phyloP scores from a whole-genome alignment of 345 rosid genomes.

The Boechera retrofracta region DNA sequence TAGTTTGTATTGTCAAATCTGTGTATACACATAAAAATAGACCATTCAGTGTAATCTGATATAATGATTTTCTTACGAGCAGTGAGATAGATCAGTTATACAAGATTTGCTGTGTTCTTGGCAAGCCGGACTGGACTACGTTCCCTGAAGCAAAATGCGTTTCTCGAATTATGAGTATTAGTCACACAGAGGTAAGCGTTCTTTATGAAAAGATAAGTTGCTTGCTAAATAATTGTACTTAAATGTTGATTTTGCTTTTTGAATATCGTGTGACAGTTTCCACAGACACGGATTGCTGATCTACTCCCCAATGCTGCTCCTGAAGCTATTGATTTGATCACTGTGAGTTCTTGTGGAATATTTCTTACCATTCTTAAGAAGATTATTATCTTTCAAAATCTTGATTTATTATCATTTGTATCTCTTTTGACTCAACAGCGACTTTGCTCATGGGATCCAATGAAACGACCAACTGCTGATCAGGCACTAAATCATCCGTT shows the following conservation, averaged over 20 bases:
- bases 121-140: conserved; percentile 72
- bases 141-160: conserved; percentile 79
- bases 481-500: conserved; percentile 90
- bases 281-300: conserved; percentile 63
- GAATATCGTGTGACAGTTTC: conserved; percentile 53
- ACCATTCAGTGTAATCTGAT: conserved; percentile 14
- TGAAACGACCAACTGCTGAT: conserved; percentile 89
- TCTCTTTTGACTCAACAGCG: conserved; percentile 49
- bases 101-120: conserved; percentile 88
- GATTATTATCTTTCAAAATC: not conserved
- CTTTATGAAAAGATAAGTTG: not conserved
- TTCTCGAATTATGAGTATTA: conserved; percentile 63
- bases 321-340: conserved; percentile 84
- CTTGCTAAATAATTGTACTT: not conserved
- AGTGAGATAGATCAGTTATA: conserved; percentile 91
- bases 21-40: not conserved
- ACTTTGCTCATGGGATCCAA: conserved; percentile 92
- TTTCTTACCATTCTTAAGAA: conserved; percentile 1
- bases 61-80: conserved; percentile 34
- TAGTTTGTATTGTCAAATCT: not conserved
- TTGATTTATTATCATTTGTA: conserved; percentile 6
- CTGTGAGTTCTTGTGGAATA: conserved; percentile 50
- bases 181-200: conserved; percentile 63
- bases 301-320: conserved; percentile 78
- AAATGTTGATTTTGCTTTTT: conserved; percentile 12